Percentiles rank a stretch among this genome's conserved stretches.
phyloP scores from a whole-genome alignment of 2,329 filamentous ascomycete species.

The Penicillium expansum region DNA sequence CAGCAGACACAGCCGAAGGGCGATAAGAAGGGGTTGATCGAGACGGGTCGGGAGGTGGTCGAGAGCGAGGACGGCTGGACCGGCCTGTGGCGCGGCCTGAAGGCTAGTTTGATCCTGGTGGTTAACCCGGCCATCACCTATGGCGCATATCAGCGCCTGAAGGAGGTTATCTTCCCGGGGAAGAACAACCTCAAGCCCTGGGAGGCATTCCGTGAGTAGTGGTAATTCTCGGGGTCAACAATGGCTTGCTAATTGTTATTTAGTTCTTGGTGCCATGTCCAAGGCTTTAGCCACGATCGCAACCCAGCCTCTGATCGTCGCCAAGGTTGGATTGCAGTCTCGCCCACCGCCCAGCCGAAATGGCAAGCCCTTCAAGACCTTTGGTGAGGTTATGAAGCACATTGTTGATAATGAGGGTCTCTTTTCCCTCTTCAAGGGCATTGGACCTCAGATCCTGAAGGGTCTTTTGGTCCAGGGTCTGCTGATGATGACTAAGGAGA shows the following conservation, averaged over 20 bases:
- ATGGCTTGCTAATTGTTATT: slow-evolving; percentile 13
- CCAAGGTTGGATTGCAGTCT: slow-evolving; percentile 94
- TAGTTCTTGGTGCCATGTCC: slow-evolving; percentile 87
- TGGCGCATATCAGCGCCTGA: slow-evolving; percentile 88
- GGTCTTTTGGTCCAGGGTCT: slow-evolving; percentile 91
- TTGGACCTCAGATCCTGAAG: slow-evolving; percentile 89
- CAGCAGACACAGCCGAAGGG: slow-evolving; percentile 88
- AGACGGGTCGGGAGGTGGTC: slow-evolving; percentile 84
- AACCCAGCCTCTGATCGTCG: slow-evolving; percentile 94
- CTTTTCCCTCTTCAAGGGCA: slow-evolving; percentile 90
- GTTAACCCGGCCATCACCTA: slow-evolving; percentile 69
- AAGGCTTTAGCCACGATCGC: slow-evolving; percentile 87
- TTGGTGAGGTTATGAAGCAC: slow-evolving; percentile 90
- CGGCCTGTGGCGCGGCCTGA: slow-evolving; percentile 16
- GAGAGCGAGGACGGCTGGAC: slow-evolving; percentile 80
- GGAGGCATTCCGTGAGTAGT: slow-evolving; percentile 82
- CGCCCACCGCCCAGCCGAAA: slow-evolving; percentile 79
- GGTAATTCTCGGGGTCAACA: background rate
- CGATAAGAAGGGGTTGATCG: slow-evolving; percentile 81
- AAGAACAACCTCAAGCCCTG: slow-evolving; percentile 72
- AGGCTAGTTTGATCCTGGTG: slow-evolving; percentile 21
- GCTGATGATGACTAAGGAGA: slow-evolving; percentile 98
- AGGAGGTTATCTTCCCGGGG: slow-evolving; percentile 72
- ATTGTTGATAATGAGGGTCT: slow-evolving; percentile 85
- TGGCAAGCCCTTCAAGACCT: slow-evolving; percentile 90